Evolutionary conservation across 176 grass and related monocot species (phyloP), one percentile per base, ranked within the genome.

Genomic region (Dactylis glomerata): DNA sequence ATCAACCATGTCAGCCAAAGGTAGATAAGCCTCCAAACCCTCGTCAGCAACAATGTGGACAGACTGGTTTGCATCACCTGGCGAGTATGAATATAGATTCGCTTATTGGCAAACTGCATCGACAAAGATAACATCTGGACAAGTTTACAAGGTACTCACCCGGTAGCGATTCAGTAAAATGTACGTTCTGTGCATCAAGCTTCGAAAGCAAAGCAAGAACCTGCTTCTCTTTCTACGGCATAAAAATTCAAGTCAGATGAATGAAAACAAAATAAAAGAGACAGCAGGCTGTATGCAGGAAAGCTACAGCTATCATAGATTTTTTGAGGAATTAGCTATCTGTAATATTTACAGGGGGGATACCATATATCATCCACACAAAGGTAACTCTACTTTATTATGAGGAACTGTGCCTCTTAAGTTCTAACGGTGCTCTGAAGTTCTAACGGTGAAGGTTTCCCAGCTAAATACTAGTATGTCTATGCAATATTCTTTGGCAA

Each of bases 1-100:
- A 68, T 95, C 93, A 38, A 98, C 96, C 96, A 95, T 98, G 66
- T 94, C 96, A 51, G 89, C 91, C 68, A 98, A 84, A 66, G 96
- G 96, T 67, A 98, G 90, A 87, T 95, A 95, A 59, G 93, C 91
- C 79, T 95, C 96, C 81, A 95, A 59, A 73, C 91, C 93, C 28
- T 96, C 93, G 42, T 92, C 86, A 41, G 89, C 96, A 83, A 96
- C 96, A 85, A 98, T 83, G 81, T 98, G 96, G 73, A 98, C 89
- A 0, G 91, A 98, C 89, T 94, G 96, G n/a, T 92, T 95, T 72
- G 88, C 91, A 79, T 95, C 89, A 86, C 81, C 96, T 98, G 41
- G 23, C 14, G 70, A 82, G 22, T 54, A 22, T 40, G 58, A 26
- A 74, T n/a, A 83, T 40, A 57, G 5, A 68, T 16, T 26, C 15